These are phyloP conservation scores for Arctostaphylos glauca DNA, from an alignment of 148 eudicot genomes.

Conservation along the genomic window DNA sequence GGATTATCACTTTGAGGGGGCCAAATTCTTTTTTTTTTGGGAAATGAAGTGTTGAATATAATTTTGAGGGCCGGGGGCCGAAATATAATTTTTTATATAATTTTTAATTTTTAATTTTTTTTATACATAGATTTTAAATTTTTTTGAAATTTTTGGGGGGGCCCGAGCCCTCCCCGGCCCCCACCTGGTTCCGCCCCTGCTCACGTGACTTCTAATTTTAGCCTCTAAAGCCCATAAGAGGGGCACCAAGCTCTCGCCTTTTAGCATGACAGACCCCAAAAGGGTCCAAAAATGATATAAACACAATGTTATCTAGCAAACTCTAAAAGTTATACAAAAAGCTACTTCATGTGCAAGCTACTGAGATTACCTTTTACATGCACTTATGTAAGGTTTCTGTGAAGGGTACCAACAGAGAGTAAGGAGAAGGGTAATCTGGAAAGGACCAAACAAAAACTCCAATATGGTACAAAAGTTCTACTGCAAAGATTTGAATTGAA, in stretches of 20 bases:
- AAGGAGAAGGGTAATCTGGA: neutral
- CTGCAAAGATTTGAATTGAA: neutral
- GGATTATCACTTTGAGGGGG: too few species aligned
- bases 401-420: neutral
- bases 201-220: neutral
- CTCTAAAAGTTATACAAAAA: neutral
- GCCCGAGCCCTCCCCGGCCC: too few species aligned
- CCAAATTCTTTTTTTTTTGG: too few species aligned
- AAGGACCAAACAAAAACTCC: neutral
- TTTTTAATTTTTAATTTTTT: too few species aligned
- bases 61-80: too few species aligned
- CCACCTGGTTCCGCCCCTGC: too few species aligned
- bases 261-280: neutral
- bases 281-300: neutral
- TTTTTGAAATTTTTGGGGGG: too few species aligned
- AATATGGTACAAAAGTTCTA: neutral
- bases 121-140: too few species aligned
- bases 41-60: too few species aligned
- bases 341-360: neutral
- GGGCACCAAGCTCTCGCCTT: constrained; percentile 2
- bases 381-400: neutral
- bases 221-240: neutral
- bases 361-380: neutral
- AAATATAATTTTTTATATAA: too few species aligned
- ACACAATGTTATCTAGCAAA: neutral